Evolutionary conservation across 495 filamentous ascomycete genomes (phyloP).

Genomic region (Trichoderma erinaceum): DNA sequence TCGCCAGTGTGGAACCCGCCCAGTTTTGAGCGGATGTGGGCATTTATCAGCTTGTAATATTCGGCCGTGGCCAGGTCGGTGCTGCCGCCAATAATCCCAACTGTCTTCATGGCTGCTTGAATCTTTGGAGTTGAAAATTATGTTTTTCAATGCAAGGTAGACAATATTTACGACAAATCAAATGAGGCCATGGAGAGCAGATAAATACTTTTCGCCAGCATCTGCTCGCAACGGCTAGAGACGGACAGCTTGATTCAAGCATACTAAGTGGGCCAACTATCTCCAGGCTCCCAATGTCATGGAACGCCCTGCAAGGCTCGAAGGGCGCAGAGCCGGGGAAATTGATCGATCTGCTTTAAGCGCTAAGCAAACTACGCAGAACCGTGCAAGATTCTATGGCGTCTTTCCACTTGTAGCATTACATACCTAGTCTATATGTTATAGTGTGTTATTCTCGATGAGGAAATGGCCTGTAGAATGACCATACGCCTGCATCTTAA

Average conservation of each 20-base stretch:
- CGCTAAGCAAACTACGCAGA: background rate
- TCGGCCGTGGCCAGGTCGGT: background rate
- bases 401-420: too few relatives aligned
- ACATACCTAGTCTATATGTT: too few relatives aligned
- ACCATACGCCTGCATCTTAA: too few relatives aligned
- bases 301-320: background rate
- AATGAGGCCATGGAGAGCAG: background rate
- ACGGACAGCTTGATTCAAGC: background rate
- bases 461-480: too few relatives aligned
- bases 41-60: conserved; percentile 4
- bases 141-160: background rate
- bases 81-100: conserved; percentile 1
- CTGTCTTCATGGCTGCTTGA: background rate
- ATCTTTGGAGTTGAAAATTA: background rate
- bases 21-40: background rate
- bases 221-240: background rate
- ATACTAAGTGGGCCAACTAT: background rate
- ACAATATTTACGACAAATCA: background rate
- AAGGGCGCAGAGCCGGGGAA: background rate
- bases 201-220: background rate
- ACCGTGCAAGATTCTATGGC: too few relatives aligned
- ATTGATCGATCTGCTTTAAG: background rate
- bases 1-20: background rate
- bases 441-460: background rate
- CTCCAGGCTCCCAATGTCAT: background rate